Evolutionary conservation across 306 rosid genomes (phyloP), one percentile per base, ranked within the genome.

Genomic region (Quercus ilex): DNA sequence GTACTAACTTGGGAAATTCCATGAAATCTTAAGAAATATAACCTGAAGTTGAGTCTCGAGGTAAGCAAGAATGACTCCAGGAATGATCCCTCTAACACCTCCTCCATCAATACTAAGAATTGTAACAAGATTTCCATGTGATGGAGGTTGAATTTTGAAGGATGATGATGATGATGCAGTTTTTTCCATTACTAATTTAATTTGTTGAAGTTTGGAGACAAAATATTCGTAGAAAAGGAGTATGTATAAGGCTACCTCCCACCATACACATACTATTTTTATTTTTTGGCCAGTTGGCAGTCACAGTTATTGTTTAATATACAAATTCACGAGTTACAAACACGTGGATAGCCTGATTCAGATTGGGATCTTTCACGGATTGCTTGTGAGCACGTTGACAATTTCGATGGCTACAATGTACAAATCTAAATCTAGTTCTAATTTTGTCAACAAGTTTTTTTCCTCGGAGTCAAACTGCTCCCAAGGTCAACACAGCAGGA

Each of bases 61-160:
- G 18, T 75, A 62, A 18, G 21, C 25, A 5, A 83, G 81, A 53
- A 79, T 13, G 58, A 79, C 81, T 53, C 78, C 83, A 0, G 86
- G 86, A 35, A 83, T 75, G 70, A 79, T 83, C 55, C 86, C 86
- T 76, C 75, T 79, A 71, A 83, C 43, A 15, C 86, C 86, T 59
- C 86, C 86, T 18, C 86, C 86, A 21, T 83, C 86, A 3, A 83
- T 79, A 58, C 86, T 79, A 17, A 83, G 86, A 53, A 83, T 6
- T 26, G 86, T 79, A 13, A 83, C 55, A 1, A 46, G 18, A 12
- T 74, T 25, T 72, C 86, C 86, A 69, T 59, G 52, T 59, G 28
- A 35, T 52, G 80, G 83, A 43, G 71, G 83, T 55, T 18, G 65
- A 62, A 52, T 19, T 31, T 52, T 17, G 23, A 19, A 28, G n/a